phyloP scores from a whole-genome alignment of 371 early-diverging fungal genomes.

The Rhizopus arrhizus region DNA sequence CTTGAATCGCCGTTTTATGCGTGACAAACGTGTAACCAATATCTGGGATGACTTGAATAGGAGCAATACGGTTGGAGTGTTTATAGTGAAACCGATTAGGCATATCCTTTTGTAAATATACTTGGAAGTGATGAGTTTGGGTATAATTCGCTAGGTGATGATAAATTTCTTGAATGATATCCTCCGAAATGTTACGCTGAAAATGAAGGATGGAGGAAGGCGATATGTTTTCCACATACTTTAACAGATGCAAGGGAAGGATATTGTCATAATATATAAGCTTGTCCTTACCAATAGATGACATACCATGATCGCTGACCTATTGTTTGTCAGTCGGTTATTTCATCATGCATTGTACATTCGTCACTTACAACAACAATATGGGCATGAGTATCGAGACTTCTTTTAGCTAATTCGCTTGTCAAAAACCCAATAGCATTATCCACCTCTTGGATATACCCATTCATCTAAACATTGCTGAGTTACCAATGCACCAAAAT shows the following conservation, averaged over 20 bases:
- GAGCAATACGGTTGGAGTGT: slow-evolving; percentile 67
- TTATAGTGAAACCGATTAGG: slow-evolving; percentile 68
- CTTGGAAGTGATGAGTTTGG: slow-evolving; percentile 58
- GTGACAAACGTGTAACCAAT: slow-evolving; percentile 61
- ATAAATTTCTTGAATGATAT: slow-evolving; percentile 34
- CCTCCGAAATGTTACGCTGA: slow-evolving; percentile 43
- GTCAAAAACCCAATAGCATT: slow-evolving; percentile 63
- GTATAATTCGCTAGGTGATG: slow-evolving; percentile 33
- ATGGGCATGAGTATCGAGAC: slow-evolving; percentile 69
- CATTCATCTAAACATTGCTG: slow-evolving; percentile 49
- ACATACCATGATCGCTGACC: slow-evolving; percentile 95
- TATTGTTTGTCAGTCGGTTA: not conserved
- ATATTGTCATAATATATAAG: slow-evolving; percentile 79
- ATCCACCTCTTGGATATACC: slow-evolving; percentile 68
- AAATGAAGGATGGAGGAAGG: slow-evolving; percentile 51
- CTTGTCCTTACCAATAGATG: slow-evolving; percentile 53
- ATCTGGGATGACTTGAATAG: slow-evolving; percentile 75
- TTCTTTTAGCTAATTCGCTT: slow-evolving; percentile 55
- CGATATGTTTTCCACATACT: slow-evolving; percentile 33
- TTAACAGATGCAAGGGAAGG: slow-evolving; percentile 34
- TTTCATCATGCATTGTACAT: too few relatives aligned
- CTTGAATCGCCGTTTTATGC: slow-evolving; percentile 23
- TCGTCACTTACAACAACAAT: slow-evolving; percentile 71
- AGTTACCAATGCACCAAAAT: not conserved
- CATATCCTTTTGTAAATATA: slow-evolving; percentile 67